Base-by-base conservation (phyloP, 768 basidiomycete genomes). In the Cystofilobasidium capitatum region DNA sequence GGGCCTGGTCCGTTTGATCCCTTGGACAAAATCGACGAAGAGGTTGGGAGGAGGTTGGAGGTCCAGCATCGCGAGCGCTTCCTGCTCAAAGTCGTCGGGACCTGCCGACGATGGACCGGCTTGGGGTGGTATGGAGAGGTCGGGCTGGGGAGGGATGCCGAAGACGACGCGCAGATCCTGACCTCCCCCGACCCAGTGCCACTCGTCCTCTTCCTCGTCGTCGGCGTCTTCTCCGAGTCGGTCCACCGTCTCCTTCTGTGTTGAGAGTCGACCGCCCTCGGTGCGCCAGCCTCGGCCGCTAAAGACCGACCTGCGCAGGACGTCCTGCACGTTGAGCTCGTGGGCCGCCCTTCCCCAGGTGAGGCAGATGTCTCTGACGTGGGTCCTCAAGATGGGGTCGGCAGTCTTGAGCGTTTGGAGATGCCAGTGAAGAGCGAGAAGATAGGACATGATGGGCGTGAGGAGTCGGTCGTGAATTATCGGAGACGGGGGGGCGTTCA, bases 291-390 rank as follows among this genome's bases (percentile, higher is more conserved):
- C 51, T 10, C 51, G 51, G 6, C 51, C 51, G 51, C 51, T 31
- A 33, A 55, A 55, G 7, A 55, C 51, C 1, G 29, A 26, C 29
- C 51, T 26, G 2, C 51, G 26, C 14, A 55, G 51, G 29, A 55
- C 51, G 31, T 55, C 51, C 14, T 82, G 70, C 0, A 83, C 87
- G 62, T 86, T 84, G 8, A 77, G 71, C 7, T 76, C 72, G 40
- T 80, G 80, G 0, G 85, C 80, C 4, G 88, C 81, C 67, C 86
- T 83, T 0, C 84, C 89, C 91, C 90, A 94, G 0, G 87, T 86
- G 5, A 80, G 74, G 26, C 93, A 76, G 17, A 91, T 73, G 12
- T 83, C 84, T 24, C 77, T 80, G 3, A 88, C 77, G 2, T 81
- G 80, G 71, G 85, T 84, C 69, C 80, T 84, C 14, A 87, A 71